Evolutionary conservation across 2,329 filamentous ascomycete genomes (phyloP).

Genomic region (Penicillium freii): DNA sequence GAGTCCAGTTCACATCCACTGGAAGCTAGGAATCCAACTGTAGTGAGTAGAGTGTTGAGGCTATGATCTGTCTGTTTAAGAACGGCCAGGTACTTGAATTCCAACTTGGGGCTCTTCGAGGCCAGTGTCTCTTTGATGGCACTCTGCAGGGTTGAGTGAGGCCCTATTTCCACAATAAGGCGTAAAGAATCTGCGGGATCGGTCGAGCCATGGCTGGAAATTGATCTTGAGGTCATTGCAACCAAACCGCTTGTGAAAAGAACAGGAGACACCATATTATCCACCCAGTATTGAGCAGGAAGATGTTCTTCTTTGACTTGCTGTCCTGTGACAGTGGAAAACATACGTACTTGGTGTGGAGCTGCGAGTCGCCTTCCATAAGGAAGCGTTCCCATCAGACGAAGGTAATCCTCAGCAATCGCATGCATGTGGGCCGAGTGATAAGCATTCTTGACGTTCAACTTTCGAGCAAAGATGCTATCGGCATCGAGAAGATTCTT

Average conservation of each 20-base stretch:
- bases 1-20: conserved; percentile 25
- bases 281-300: conserved; percentile 30
- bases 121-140: conserved; percentile 29
- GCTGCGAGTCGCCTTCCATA: conserved; percentile 8
- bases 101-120: background rate
- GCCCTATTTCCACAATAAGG: conserved; percentile 33
- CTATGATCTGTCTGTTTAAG: conserved; percentile 27
- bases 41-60: conserved; percentile 18
- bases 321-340: conserved; percentile 28
- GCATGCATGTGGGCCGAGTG: conserved; percentile 30
- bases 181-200: conserved; percentile 9
- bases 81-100: conserved; percentile 24
- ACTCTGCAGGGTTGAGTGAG: conserved; percentile 32
- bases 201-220: background rate
- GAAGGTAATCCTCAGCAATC: conserved; percentile 27
- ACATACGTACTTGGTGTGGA: conserved; percentile 22
- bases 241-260: conserved; percentile 26
- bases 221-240: conserved; percentile 8
- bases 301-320: conserved; percentile 15
- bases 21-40: conserved; percentile 21
- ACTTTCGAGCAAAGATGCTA: conserved; percentile 28
- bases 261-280: conserved; percentile 35
- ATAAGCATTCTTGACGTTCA: conserved; percentile 34
- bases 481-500: conserved; percentile 23
- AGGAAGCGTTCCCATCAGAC: conserved; percentile 21